phyloP scores from a whole-genome alignment of 164 flowering plant species.

The Dillenia suffruticosa region DNA sequence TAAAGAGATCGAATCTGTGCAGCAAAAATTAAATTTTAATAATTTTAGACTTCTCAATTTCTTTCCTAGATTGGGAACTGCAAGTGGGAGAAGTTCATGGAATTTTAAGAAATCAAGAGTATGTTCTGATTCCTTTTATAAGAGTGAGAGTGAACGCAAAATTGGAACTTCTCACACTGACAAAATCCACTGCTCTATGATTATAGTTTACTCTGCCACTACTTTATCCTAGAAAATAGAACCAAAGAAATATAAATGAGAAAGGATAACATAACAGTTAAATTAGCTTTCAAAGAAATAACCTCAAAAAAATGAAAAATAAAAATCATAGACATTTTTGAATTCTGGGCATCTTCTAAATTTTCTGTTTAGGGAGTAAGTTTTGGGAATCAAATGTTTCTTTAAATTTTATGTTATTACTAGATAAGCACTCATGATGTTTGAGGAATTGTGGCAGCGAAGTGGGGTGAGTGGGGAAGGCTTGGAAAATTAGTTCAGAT shows the following conservation, averaged over 20 bases:
- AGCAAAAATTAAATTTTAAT: conserved; percentile 2
- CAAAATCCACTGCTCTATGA: conserved; percentile 26
- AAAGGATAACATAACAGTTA: no score
- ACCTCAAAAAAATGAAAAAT: background rate
- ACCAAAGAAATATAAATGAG: no score
- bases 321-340: background rate
- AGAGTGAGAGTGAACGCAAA: conserved; percentile 4
- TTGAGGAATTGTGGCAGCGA: no score
- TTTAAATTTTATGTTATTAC: no score
- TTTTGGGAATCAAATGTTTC: no score
- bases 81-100: conserved; percentile 14
- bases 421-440: no score
- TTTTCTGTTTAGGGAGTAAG: no score
- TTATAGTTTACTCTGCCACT: conserved; percentile 26
- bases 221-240: no score
- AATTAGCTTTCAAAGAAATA: background rate
- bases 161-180: conserved; percentile 18
- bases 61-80: conserved; percentile 20
- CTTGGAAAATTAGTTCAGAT: no score
- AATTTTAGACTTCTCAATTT: conserved; percentile 17
- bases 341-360: no score
- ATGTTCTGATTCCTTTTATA: conserved; percentile 17
- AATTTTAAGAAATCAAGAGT: conserved; percentile 14
- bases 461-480: no score
- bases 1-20: conserved; percentile 13